phyloP scores from a whole-genome alignment of 768 basidiomycete species.

The Lactifluus subvellereus region DNA sequence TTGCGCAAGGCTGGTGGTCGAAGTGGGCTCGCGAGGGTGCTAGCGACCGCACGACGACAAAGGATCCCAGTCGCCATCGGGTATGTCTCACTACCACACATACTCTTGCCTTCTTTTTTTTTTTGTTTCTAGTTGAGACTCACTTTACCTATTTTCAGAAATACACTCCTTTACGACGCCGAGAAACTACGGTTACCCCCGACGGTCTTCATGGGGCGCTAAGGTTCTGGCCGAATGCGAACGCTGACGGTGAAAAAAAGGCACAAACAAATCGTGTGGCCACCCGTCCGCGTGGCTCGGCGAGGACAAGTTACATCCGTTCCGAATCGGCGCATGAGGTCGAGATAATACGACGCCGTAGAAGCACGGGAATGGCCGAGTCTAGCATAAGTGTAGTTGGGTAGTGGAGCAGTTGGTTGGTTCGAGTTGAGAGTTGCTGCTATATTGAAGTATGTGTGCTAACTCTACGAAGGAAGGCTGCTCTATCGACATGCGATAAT shows the following conservation, averaged over 20 bases:
- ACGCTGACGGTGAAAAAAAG: slow-evolving; percentile 9
- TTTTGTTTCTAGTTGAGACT: slow-evolving; percentile 13
- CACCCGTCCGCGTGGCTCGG: slow-evolving; percentile 14
- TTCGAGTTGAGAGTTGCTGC: slow-evolving; percentile 5
- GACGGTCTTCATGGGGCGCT: slow-evolving; percentile 38
- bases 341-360: slow-evolving; percentile 21
- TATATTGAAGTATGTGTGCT: background rate
- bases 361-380: slow-evolving; percentile 20
- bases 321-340: slow-evolving; percentile 29
- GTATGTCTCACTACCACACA: slow-evolving; percentile 13
- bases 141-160: slow-evolving; percentile 28
- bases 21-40: slow-evolving; percentile 39
- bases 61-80: slow-evolving; percentile 5
- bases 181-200: slow-evolving; percentile 44
- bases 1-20: slow-evolving; percentile 48
- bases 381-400: slow-evolving; percentile 13
- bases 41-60: background rate
- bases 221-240: slow-evolving; percentile 24
- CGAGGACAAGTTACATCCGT: slow-evolving; percentile 15
- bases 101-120: background rate
- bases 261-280: slow-evolving; percentile 4
- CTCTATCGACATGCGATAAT: background rate
- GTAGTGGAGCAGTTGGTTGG: slow-evolving; percentile 5
- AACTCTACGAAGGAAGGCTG: background rate
- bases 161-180: slow-evolving; percentile 35